These are phyloP conservation scores for Claviceps africana DNA, from an alignment of 2,329 filamentous ascomycete genomes.

Conservation along the genomic window DNA sequence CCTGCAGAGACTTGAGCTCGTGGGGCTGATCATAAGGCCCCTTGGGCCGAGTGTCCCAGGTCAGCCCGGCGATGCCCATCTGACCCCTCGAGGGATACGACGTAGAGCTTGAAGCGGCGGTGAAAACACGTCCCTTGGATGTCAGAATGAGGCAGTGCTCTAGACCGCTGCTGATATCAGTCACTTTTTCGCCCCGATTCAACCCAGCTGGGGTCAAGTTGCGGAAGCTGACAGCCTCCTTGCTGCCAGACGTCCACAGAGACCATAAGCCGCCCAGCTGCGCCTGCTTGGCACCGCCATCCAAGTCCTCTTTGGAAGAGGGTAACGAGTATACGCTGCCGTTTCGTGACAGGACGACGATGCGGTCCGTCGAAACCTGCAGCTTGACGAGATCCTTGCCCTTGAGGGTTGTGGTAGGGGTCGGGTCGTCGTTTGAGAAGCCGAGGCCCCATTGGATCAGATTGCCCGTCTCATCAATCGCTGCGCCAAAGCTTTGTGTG, in stretches of 20 bases:
- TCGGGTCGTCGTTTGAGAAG: slow-evolving; percentile 49
- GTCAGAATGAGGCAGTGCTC: slow-evolving; percentile 83
- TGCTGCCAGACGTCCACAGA: slow-evolving; percentile 42
- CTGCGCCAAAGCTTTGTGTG: slow-evolving; percentile 67
- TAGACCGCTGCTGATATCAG: slow-evolving; percentile 60
- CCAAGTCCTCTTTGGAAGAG: slow-evolving; percentile 58
- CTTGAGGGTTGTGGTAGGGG: slow-evolving; percentile 57
- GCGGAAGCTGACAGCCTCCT: slow-evolving; percentile 51
- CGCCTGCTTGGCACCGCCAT: slow-evolving; percentile 44
- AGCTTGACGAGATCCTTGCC: slow-evolving; percentile 72
- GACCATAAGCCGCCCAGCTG: slow-evolving; percentile 52
- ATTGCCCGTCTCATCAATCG: slow-evolving; percentile 77
- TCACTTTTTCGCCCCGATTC: slow-evolving; percentile 56
- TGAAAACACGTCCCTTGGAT: slow-evolving; percentile 72
- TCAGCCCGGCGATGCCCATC: slow-evolving; percentile 71
- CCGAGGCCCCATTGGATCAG: slow-evolving; percentile 81
- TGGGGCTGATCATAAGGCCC: slow-evolving; percentile 73
- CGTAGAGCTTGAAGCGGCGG: slow-evolving; percentile 66
- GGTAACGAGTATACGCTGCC: slow-evolving; percentile 80
- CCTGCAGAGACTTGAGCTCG: slow-evolving; percentile 58
- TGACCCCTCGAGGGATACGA: slow-evolving; percentile 74
- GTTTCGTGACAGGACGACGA: slow-evolving; percentile 61
- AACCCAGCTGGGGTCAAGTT: slow-evolving; percentile 51
- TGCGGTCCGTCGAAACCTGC: slow-evolving; percentile 65
- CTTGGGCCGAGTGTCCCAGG: slow-evolving; percentile 61